Conservation (phyloP, 345 rosid genomes). For the Pugionium dolabratum region DNA sequence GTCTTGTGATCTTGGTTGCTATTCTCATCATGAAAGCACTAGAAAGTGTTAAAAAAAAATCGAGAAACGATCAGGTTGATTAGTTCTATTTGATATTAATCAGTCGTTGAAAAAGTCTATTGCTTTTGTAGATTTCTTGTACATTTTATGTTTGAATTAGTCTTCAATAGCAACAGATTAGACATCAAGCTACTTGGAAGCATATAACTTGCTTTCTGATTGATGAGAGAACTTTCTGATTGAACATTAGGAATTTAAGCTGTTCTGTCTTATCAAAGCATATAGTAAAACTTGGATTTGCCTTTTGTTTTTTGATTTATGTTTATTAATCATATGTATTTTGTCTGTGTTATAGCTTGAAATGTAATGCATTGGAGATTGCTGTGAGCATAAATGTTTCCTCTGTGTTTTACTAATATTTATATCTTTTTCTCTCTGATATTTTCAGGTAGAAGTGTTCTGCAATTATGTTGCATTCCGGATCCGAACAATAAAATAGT, state of each 20-base stretch:
- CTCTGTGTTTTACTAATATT: background rate
- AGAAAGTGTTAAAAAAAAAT: background rate
- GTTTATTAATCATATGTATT: background rate
- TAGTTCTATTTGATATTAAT: background rate
- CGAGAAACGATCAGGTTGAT: background rate
- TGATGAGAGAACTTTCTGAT: background rate
- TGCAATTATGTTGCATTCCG: constrained; percentile 69
- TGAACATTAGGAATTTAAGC: background rate
- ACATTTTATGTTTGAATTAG: constrained; percentile 26
- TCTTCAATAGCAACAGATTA: constrained; percentile 11
- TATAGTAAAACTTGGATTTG: background rate
- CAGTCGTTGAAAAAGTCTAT: constrained; percentile 32
- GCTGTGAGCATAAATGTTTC: background rate
- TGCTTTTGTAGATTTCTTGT: constrained; percentile 12
- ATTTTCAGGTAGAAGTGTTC: constrained; percentile 51
- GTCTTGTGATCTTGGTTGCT: constrained; percentile 6
- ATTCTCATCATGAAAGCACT: constrained; percentile 12
- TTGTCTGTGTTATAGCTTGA: constrained; percentile 17
- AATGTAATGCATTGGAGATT: background rate
- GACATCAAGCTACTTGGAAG: background rate
- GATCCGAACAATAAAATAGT: constrained; percentile 43
- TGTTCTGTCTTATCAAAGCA: background rate
- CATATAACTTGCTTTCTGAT: background rate
- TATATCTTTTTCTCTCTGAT: background rate
- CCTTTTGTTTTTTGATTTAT: background rate